Percentiles rank a stretch among this genome's conserved stretches.
Evolutionary conservation across 352 stramenopile species (phyloP).

Genomic region (Elongisporangium anandrum): DNA sequence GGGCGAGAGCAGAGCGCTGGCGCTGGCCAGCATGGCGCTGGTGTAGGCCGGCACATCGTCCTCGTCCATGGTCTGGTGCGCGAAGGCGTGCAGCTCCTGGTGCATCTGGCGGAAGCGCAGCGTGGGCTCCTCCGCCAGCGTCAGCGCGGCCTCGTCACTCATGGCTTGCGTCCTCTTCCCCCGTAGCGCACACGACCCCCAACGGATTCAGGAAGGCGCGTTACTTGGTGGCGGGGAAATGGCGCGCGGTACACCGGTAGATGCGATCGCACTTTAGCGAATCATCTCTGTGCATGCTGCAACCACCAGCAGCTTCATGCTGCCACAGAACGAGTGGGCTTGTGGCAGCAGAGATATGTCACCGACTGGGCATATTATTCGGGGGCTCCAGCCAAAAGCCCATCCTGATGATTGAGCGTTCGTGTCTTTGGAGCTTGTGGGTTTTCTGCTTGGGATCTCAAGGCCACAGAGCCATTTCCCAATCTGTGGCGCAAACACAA

Average conservation of each 20-base stretch:
- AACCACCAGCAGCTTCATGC: not conserved
- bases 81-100: slow-evolving; percentile 64
- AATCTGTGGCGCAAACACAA: not conserved
- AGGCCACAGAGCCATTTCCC: not conserved
- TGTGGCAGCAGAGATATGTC: not conserved
- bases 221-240: not conserved
- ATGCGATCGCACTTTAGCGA: not conserved
- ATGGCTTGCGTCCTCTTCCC: not conserved
- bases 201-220: not conserved
- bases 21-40: slow-evolving; percentile 39
- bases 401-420: not conserved
- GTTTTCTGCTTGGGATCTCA: not conserved
- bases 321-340: no score
- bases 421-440: not conserved
- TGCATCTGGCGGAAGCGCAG: slow-evolving; percentile 72
- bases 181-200: not conserved
- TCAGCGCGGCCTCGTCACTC: slow-evolving; percentile 11
- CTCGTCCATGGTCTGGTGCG: slow-evolving; percentile 59
- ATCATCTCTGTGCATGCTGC: not conserved
- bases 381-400: not conserved
- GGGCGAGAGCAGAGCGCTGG: slow-evolving; percentile 35
- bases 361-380: not conserved
- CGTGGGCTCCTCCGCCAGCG: slow-evolving; percentile 49
- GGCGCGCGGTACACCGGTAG: not conserved
- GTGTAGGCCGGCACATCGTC: slow-evolving; percentile 55